Conservation (phyloP, 2,329 filamentous ascomycete species). For the Neofusicoccum parvum region DNA sequence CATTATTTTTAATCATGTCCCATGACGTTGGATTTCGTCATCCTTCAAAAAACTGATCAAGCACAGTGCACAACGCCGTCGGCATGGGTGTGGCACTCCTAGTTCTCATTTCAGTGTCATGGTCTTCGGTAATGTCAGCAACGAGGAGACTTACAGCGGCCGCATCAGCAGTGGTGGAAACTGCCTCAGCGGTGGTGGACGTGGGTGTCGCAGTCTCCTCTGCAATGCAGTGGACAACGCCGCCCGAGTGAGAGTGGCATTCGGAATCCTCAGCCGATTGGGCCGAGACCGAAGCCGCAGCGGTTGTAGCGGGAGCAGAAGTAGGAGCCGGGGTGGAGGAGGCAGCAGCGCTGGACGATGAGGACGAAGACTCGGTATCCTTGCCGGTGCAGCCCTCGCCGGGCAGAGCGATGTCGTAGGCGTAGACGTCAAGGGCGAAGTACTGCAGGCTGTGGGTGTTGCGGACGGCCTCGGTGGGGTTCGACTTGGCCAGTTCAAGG, state of each 20-base stretch:
- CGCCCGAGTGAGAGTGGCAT: conserved; percentile 19
- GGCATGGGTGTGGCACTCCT: conserved; percentile 17
- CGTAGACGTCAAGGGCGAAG: conserved; percentile 70
- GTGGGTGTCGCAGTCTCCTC: background rate
- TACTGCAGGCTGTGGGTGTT: conserved; percentile 68
- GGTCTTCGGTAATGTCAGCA: background rate
- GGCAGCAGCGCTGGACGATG: conserved; percentile 24
- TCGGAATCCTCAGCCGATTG: background rate
- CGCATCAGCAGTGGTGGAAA: background rate
- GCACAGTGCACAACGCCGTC: conserved; percentile 9
- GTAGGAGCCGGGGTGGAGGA: background rate
- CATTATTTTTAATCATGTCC: background rate
- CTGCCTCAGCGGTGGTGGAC: background rate
- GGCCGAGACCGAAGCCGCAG: background rate
- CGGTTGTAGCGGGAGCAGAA: background rate
- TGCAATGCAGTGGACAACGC: conserved; percentile 17
- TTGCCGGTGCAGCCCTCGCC: conserved; percentile 63
- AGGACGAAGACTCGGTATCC: background rate
- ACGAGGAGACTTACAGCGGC: background rate
- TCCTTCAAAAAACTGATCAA: background rate
- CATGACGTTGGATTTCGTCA: background rate
- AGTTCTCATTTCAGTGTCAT: background rate
- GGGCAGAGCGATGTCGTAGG: conserved; percentile 64
- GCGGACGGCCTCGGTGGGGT: conserved; percentile 51
- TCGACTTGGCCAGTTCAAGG: conserved; percentile 55